Evolutionary conservation across 768 basidiomycete genomes (phyloP), one percentile per base, ranked within the genome.

Genomic region (Kwoniella bestiolae): DNA sequence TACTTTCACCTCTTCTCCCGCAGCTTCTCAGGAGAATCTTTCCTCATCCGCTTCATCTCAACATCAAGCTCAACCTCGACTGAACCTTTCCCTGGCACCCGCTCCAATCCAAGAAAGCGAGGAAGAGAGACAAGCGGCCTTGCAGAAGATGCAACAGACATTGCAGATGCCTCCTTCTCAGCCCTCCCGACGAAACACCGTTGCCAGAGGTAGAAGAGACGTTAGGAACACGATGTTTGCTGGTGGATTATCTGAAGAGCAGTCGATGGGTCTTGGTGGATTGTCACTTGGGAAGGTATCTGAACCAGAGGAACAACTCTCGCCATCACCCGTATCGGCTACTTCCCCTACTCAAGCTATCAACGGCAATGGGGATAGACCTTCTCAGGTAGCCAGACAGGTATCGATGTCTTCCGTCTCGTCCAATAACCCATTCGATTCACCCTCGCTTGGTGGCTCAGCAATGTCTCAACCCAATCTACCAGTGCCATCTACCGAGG

Each of bases 221-320:
- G 81, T 82, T 18, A 72, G 82, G n/a, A 79, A 82, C 58, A 80
- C 82, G 11, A 82, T 78, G 73, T 80, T 77, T 66, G 75, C 61
- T 23, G 65, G 63, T 35, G 35, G 59, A 21, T 18, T 60, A 3
- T 41, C 50, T 18, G 64, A 53, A 6, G 59, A 80, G 34, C 77
- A 77, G 29, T 74, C 75, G 45, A 34, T 52, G 28, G 63, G 47
- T 41, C 34, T 51, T 23, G 56, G 51, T 56, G 58, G 62, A 31
- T 28, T 65, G 47, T 61, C 66, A 5, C 26, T 68, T 35, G 45
- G 35, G 23, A 61, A 38, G 21, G 29, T 61, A 5, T 56, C 55
- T 14, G 68, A 65, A 23, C 64, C 61, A 14, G 46, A 66, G 35
- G 58, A 70, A 31, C 28, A 29, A 14, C 38, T 56, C 2, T 45